Conservation (phyloP, 2,329 filamentous ascomycete genomes). For the Botrytis paeoniae region DNA sequence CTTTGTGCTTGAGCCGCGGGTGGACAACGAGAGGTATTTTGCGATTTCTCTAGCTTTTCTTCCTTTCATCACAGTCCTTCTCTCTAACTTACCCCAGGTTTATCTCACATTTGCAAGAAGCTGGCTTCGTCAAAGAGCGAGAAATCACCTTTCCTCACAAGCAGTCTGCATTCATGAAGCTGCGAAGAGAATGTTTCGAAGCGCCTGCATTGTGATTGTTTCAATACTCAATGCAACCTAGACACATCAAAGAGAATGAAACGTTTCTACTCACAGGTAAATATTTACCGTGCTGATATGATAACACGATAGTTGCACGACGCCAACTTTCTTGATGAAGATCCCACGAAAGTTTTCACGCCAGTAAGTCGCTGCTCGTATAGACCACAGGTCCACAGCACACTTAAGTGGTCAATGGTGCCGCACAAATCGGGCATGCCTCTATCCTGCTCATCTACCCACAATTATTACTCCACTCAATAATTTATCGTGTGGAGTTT, state of each 20-base stretch:
- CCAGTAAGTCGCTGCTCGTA: not conserved
- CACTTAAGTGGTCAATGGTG: not conserved
- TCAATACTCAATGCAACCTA: not conserved
- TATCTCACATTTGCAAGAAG: slow-evolving; percentile 63
- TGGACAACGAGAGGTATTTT: slow-evolving; percentile 84
- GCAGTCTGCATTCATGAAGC: slow-evolving; percentile 80
- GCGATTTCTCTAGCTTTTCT: not conserved
- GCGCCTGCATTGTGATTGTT: slow-evolving; percentile 50
- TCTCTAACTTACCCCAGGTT: slow-evolving; percentile 46
- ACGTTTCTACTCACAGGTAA: not conserved
- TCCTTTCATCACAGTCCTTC: not conserved
- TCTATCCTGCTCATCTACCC: not conserved
- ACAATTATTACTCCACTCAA: not conserved
- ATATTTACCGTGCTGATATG: not conserved
- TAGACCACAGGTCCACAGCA: not conserved
- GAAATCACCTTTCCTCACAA: slow-evolving; percentile 90
- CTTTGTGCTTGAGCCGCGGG: slow-evolving; percentile 81
- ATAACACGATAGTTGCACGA: not conserved
- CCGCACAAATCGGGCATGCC: too few relatives aligned
- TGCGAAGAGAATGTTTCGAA: slow-evolving; percentile 77
- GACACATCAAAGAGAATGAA: not conserved
- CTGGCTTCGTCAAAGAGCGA: slow-evolving; percentile 81
- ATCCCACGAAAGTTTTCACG: not conserved
- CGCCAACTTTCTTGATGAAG: not conserved
- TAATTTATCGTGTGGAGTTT: not conserved